Percentiles rank a stretch among this genome's conserved stretches.
These are phyloP conservation scores for Aspergillus bridgeri DNA, from an alignment of 495 filamentous ascomycete species.

Conservation along the genomic window DNA sequence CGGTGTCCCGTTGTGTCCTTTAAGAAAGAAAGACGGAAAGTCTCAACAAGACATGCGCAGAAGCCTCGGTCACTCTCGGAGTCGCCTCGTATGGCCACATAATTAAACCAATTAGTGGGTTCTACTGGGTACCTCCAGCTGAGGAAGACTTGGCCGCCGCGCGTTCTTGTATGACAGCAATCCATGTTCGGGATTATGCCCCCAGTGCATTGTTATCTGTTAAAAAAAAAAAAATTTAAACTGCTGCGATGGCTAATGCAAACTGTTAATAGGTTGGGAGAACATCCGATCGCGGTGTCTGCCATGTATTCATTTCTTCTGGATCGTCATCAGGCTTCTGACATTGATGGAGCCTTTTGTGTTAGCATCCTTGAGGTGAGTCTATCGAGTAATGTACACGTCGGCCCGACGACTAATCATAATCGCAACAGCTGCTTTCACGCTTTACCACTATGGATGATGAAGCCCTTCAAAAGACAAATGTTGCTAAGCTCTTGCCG, in stretches of 20 bases:
- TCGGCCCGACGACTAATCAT: slow-evolving; percentile 2
- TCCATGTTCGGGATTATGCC: background rate
- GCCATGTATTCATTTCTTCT: slow-evolving; percentile 61
- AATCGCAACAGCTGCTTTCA: slow-evolving; percentile 56
- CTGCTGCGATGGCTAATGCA: slow-evolving; percentile 28
- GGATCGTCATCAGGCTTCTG: slow-evolving; percentile 61
- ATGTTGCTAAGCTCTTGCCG: slow-evolving; percentile 60
- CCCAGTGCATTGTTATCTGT: background rate
- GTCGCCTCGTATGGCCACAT: slow-evolving; percentile 1
- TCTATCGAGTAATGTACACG: background rate
- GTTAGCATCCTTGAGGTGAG: slow-evolving; percentile 60
- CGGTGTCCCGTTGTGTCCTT: slow-evolving; percentile 21
- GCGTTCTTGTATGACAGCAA: background rate
- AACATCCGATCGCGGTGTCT: slow-evolving; percentile 54
- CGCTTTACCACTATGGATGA: slow-evolving; percentile 62
- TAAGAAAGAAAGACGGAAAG: slow-evolving; percentile 11
- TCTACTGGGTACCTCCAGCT: background rate
- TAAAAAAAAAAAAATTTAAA: background rate
- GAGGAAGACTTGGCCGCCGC: slow-evolving; percentile 1
- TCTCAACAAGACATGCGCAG: background rate
- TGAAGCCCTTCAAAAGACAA: slow-evolving; percentile 60
- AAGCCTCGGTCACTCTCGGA: background rate
- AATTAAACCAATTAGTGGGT: background rate
- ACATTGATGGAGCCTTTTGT: slow-evolving; percentile 60
- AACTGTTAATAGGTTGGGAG: slow-evolving; percentile 47